Evolutionary conservation across 495 filamentous ascomycete species (phyloP).

Genomic region (Friedmanniomyces endolithicus): DNA sequence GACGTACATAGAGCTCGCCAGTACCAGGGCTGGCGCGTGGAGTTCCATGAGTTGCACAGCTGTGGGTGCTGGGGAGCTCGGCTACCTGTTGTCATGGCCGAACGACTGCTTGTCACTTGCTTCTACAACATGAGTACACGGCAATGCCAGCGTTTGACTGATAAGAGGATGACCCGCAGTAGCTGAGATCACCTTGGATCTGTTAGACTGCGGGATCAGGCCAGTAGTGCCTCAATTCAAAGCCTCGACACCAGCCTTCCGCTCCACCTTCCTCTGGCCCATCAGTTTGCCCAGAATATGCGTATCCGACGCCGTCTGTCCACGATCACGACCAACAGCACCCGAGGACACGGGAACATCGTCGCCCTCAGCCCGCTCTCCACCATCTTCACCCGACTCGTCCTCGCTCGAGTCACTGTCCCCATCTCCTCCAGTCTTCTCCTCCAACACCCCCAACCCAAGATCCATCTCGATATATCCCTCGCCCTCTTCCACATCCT

Average conservation of each 20-base stretch:
- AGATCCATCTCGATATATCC: constrained; percentile 20
- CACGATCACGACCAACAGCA: not conserved
- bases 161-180: too few relatives aligned
- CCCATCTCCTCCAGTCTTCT: constrained; percentile 3
- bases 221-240: not conserved
- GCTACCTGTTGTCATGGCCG: too few relatives aligned
- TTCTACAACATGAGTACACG: too few relatives aligned
- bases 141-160: too few relatives aligned
- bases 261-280: not conserved
- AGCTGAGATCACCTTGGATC: too few relatives aligned
- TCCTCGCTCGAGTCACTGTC: constrained; percentile 1
- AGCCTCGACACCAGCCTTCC: not conserved
- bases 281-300: constrained; percentile 9
- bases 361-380: not conserved
- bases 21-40: too few relatives aligned
- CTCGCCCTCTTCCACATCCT: constrained; percentile 15
- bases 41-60: too few relatives aligned
- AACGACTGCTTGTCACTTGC: too few relatives aligned
- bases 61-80: too few relatives aligned
- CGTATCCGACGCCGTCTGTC: not conserved
- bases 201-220: too few relatives aligned
- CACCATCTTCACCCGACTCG: not conserved
- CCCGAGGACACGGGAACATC: not conserved
- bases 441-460: constrained; percentile 19
- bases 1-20: too few relatives aligned